Base-by-base conservation (phyloP, 495 filamentous ascomycete genomes). In the Bryoglossum gracile region DNA sequence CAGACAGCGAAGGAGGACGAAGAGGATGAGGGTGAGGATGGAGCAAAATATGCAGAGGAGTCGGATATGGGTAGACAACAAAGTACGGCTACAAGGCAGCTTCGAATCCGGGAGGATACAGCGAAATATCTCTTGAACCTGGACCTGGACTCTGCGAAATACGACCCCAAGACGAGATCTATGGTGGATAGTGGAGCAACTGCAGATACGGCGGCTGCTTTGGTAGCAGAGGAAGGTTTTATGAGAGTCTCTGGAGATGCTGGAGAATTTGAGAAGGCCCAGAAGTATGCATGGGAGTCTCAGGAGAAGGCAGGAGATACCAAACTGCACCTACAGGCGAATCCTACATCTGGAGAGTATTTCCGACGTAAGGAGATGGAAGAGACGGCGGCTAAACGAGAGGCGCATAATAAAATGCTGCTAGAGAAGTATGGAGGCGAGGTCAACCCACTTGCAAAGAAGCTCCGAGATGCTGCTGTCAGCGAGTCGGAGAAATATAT, bases 101-200 rank as follows among this genome's bases (percentile, higher is more conserved):
- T 98, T 51, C 78, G 92, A 44, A 79, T 98, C 51, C 80, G 92
- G 59, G 92, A 98, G 69, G 92, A 98, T 64, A 97, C 92, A 4
- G 92, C 92, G n/a, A 97, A 97, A 62, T 98, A 98, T 62, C 69
- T 98, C 5, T 71, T 96, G 0, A 96, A 96, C 59, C 75, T 98
- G 3, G 92, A 97, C 57, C 77, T 94, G 2, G 92, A 98, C 56
- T 95, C 91, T 0, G 94, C 92, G 10, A 95, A 95, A 61, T 98
- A 98, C 65, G 94, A 98, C 59, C 92, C 92, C 0, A 98, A 98
- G 62, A 97, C 91, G 26, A 79, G 92, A 49, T 84, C 87, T 4
- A 94, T 98, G 82, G 84, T 95, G 3, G 90, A 95, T 53, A 78
- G 79, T 55, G 90, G 91, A 26, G 90, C 86, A 4, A 86, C 86